Base-by-base conservation (phyloP, 2,329 filamentous ascomycete species). In the Scytalidium sp. region DNA sequence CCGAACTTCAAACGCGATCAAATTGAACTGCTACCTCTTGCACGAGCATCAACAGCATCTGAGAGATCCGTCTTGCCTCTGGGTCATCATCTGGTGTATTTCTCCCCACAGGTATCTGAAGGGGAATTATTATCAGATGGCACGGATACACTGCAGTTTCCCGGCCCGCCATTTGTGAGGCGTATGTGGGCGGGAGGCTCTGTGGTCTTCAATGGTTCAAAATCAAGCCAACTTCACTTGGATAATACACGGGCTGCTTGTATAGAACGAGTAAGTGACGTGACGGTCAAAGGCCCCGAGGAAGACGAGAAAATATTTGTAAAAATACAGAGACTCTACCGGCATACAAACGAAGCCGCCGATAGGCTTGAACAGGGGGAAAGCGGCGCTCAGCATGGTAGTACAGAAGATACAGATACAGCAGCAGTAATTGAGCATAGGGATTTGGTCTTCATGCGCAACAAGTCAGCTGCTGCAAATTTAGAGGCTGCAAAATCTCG, bases 101-200 rank as follows among this genome's bases (percentile, higher is more conserved):
- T 96, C 70, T 90, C 91, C 51, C 80, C 87, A 10, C 80, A 83
- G 54, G 73, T 86, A 17, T 74, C 79, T 1, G 72, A 81, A 13
- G 80, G 78, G 7, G 59, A 74, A 27, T 79, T 97, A 41, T 78
- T 90, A 17, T 74, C 83, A 1, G 94, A 99, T 70, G 93, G 94
- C 50, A 95, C 92, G 1, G 93, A 97, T 65, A 74, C 81, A 3
- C 75, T 86, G 47, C 90, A 96, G 64, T 84, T 77, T 20, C 93
- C 93, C 0, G 89, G 87, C 2, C 64, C 65, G 3, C 83, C 84
- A 1, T 96, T 88, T 65, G 77, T 77, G 45, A 80, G 88, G 19
- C 84, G 94, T 17, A 83, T 99, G 73, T 99, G 94, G 94, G 90
- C 89, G 13, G 91, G 92, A 25, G 94, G 93, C 0, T 77, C 78